Conservation (phyloP, 805 yeast species). For the Soucietia sequanensis region DNA sequence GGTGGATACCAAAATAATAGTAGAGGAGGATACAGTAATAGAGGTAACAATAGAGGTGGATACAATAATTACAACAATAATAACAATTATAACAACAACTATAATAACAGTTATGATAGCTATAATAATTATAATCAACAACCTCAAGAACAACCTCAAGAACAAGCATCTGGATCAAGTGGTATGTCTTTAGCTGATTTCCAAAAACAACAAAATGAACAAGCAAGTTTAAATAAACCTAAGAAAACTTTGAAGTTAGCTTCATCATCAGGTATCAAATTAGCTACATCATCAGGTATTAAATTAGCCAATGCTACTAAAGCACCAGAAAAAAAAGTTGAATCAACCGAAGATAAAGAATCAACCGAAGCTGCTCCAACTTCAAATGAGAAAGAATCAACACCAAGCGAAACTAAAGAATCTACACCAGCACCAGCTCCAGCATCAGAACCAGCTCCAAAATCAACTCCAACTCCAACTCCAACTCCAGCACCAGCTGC, state of each 20-base stretch:
- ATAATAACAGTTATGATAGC: constrained; percentile 14
- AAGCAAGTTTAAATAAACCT: constrained; percentile 48
- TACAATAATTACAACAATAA: constrained; percentile 17
- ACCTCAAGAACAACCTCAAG: constrained; percentile 20
- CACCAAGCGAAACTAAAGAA: constrained; percentile 10
- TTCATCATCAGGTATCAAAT: constrained; percentile 64
- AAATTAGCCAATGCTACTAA: constrained; percentile 43
- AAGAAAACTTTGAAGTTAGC: constrained; percentile 70
- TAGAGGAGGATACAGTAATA: constrained; percentile 24
- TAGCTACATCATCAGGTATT: constrained; percentile 29
- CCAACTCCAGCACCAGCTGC: constrained; percentile 18
- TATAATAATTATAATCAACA: constrained; percentile 18
- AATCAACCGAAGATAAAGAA: constrained; percentile 15
- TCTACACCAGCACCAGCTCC: constrained; percentile 8
- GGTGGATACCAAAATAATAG: constrained; percentile 13
- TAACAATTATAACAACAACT: constrained; percentile 14
- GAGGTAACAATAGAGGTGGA: constrained; percentile 21
- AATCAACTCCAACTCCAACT: constrained; percentile 18
- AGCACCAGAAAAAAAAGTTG: constrained; percentile 27
- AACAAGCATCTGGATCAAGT: constrained; percentile 20
- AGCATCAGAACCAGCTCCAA: constrained; percentile 13
- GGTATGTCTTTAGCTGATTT: constrained; percentile 78
- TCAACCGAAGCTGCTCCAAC: constrained; percentile 18
- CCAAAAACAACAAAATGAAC: constrained; percentile 62
- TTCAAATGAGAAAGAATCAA: constrained; percentile 16